Conservation (phyloP, 2,329 filamentous ascomycete species). For the Pseudocercospora pini-densiflorae region DNA sequence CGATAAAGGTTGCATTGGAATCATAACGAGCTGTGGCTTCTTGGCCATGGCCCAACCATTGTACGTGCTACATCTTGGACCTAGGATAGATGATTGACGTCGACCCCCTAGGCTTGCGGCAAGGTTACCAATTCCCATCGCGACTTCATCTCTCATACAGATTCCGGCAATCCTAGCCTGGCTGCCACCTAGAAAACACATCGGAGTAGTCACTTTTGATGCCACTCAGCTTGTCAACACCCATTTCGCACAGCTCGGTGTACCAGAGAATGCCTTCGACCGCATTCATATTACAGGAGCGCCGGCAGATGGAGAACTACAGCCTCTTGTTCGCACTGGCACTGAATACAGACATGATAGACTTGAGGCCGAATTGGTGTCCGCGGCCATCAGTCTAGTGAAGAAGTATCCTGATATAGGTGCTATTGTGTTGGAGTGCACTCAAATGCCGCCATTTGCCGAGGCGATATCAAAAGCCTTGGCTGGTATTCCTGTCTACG, state of each 20-base stretch:
- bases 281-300: constrained; percentile 20
- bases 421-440: constrained; percentile 43
- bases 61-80: constrained; percentile 24
- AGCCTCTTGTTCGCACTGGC: constrained; percentile 12
- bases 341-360: background rate
- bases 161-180: constrained; percentile 40
- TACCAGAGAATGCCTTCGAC: background rate
- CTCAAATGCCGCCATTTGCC: constrained; percentile 44
- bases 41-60: constrained; percentile 43
- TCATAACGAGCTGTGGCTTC: constrained; percentile 49
- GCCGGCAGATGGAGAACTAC: constrained; percentile 10
- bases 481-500: constrained; percentile 29
- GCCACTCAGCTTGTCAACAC: background rate
- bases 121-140: constrained; percentile 43
- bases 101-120: constrained; percentile 11
- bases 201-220: constrained; percentile 39
- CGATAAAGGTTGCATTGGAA: constrained; percentile 42
- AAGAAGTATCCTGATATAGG: constrained; percentile 25
- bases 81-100: background rate
- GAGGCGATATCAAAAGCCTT: constrained; percentile 40
- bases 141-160: constrained; percentile 45
- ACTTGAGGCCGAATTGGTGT: constrained; percentile 12
- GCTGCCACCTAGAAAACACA: constrained; percentile 29
- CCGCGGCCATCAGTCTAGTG: background rate
- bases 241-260: constrained; percentile 16